A percentile compares a stretch with the other conserved stretches of the same genome.
Conservation (phyloP, 2,329 filamentous ascomycete species). For the Onygena corvina region DNA sequence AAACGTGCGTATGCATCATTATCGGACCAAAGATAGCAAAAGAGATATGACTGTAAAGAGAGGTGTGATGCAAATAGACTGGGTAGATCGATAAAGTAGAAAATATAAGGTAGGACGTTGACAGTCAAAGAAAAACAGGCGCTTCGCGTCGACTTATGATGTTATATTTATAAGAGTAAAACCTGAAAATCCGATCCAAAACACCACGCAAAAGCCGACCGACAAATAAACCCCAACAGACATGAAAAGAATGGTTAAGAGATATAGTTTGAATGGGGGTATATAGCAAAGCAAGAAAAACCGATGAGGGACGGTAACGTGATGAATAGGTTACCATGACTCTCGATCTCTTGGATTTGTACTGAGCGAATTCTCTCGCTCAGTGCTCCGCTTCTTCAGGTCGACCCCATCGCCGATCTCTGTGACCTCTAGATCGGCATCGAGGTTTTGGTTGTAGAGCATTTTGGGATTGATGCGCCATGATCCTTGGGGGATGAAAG, state of each 20-base stretch:
- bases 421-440: slow-evolving; percentile 14
- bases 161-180: not conserved
- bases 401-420: slow-evolving; percentile 13
- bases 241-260: not conserved
- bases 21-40: not conserved
- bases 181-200: not conserved
- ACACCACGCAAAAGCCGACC: slow-evolving; percentile 2
- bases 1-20: slow-evolving; percentile 4
- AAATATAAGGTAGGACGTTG: not conserved
- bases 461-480: slow-evolving; percentile 32
- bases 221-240: not conserved
- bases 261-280: not conserved
- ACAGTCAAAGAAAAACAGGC: not conserved
- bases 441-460: slow-evolving; percentile 16
- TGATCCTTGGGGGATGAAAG: slow-evolving; percentile 38
- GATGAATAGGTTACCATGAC: slow-evolving; percentile 6
- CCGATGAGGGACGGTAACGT: not conserved
- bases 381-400: slow-evolving; percentile 10
- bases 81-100: not conserved
- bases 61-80: not conserved
- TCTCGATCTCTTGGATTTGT: slow-evolving; percentile 4
- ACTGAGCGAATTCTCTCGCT: slow-evolving; percentile 7
- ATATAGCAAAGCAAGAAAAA: not conserved
- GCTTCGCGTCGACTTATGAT: not conserved
- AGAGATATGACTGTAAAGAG: not conserved